These are phyloP conservation scores for Acanthamoeba healyi DNA, from an alignment of 208 protist genomes.

Conservation along the genomic window DNA sequence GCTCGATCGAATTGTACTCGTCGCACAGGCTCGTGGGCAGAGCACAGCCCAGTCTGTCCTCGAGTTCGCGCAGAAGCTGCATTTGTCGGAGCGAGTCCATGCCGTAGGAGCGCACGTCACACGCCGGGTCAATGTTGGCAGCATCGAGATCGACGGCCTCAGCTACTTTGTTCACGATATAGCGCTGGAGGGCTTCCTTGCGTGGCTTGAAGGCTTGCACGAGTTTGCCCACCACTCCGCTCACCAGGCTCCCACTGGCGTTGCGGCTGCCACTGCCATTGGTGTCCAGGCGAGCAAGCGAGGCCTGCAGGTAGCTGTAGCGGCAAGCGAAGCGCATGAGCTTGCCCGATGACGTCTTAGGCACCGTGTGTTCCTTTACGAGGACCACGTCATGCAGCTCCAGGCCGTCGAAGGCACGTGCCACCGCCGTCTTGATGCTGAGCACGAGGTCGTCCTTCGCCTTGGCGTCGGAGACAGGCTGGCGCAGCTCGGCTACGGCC, in stretches of 20 bases:
- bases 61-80: slow-evolving; percentile 51
- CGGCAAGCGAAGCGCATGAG: slow-evolving; percentile 57
- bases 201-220: slow-evolving; percentile 41
- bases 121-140: slow-evolving; percentile 10
- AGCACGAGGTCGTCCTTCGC: slow-evolving; percentile 18
- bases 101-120: slow-evolving; percentile 12
- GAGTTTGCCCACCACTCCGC: neutral
- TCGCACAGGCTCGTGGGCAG: slow-evolving; percentile 33
- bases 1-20: slow-evolving; percentile 57
- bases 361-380: slow-evolving; percentile 49
- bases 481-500: slow-evolving; percentile 23
- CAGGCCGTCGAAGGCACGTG: slow-evolving; percentile 8
- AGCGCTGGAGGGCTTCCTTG: slow-evolving; percentile 30
- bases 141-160: slow-evolving; percentile 65
- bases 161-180: slow-evolving; percentile 35
- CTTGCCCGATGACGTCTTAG: slow-evolving; percentile 53
- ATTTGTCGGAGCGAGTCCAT: slow-evolving; percentile 55
- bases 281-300: slow-evolving; percentile 23
- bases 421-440: slow-evolving; percentile 24
- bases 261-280: neutral
- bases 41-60: slow-evolving; percentile 31
- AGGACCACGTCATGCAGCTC: slow-evolving; percentile 61
- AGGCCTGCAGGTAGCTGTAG: slow-evolving; percentile 41
- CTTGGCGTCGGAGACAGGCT: neutral
- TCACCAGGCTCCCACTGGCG: neutral